Conservation (phyloP, 345 rosid species). For the Salix viminalis region DNA sequence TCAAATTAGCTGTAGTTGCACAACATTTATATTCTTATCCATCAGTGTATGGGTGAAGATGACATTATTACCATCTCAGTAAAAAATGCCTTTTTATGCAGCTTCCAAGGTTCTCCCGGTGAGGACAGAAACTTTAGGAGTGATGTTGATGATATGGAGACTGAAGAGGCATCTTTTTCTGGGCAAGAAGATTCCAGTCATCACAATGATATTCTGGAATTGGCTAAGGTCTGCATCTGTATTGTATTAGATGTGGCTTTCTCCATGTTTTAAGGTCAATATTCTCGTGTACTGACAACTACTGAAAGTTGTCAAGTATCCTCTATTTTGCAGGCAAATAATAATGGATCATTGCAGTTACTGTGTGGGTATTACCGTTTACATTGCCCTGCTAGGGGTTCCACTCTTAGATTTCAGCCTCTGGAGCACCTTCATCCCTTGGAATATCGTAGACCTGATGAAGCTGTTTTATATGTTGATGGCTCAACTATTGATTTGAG, state of each 20-base stretch:
- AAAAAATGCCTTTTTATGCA: conserved; percentile 25
- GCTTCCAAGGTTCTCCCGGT: conserved; percentile 71
- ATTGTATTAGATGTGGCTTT: conserved; percentile 10
- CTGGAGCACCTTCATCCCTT: conserved; percentile 84
- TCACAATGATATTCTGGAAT: conserved; percentile 70
- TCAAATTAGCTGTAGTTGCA: background rate
- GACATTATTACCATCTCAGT: background rate
- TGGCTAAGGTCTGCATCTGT: conserved; percentile 73
- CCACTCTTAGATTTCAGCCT: conserved; percentile 72
- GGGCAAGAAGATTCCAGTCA: conserved; percentile 75
- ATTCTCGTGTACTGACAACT: background rate
- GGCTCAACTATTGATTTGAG: conserved; percentile 66
- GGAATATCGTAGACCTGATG: conserved; percentile 69
- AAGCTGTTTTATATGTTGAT: conserved; percentile 46
- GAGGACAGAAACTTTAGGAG: conserved; percentile 62
- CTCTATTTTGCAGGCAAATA: conserved; percentile 54
- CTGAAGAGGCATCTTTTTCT: conserved; percentile 76
- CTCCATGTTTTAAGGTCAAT: background rate
- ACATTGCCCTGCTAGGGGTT: conserved; percentile 67
- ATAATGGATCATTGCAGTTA: conserved; percentile 73
- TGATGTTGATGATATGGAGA: conserved; percentile 67
- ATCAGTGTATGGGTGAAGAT: background rate
- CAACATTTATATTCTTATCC: background rate
- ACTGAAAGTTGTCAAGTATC: conserved; percentile 5
- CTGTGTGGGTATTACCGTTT: conserved; percentile 67